These are phyloP conservation scores for Huntiella abstrusa DNA, from an alignment of 2,329 filamentous ascomycete genomes.

Conservation along the genomic window DNA sequence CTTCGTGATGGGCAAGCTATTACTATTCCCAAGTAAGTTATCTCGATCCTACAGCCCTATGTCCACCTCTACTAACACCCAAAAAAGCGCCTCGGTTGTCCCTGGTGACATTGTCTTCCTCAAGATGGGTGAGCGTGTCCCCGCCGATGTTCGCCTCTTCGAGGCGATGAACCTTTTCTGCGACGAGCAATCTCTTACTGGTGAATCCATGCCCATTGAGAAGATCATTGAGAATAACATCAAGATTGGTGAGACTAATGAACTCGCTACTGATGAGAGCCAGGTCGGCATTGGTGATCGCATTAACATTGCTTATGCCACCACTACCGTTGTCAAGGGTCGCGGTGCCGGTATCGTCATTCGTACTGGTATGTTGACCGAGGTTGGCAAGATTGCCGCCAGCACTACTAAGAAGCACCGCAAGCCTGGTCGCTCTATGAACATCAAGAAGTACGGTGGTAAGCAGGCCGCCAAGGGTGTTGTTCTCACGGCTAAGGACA, in stretches of 20 bases:
- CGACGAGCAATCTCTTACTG: conserved; percentile 61
- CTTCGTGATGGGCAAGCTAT: conserved; percentile 38
- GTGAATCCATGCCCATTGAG: conserved; percentile 54
- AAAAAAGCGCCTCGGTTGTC: conserved; percentile 39
- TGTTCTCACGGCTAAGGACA: conserved; percentile 27
- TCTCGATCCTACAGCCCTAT: neutral
- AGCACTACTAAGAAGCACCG: conserved; percentile 32
- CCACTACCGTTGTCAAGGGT: conserved; percentile 53
- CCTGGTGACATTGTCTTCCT: conserved; percentile 52
- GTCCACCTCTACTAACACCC: conserved; percentile 10
- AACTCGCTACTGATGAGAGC: conserved; percentile 22
- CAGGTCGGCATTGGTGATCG: conserved; percentile 51
- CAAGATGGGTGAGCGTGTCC: conserved; percentile 56
- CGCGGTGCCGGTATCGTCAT: conserved; percentile 55
- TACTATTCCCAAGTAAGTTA: conserved; percentile 36
- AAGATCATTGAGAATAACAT: conserved; percentile 39
- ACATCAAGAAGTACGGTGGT: conserved; percentile 34
- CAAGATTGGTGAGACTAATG: conserved; percentile 26
- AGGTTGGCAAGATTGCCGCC: conserved; percentile 50
- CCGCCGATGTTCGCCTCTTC: conserved; percentile 51
- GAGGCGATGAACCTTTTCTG: conserved; percentile 63
- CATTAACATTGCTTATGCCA: conserved; percentile 57
- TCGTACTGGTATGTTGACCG: conserved; percentile 51
- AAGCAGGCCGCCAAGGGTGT: conserved; percentile 29
- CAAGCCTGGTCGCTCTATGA: conserved; percentile 35